A percentile compares a stretch with the other conserved stretches of the same genome.
These are phyloP conservation scores for Lactarius psammicola DNA, from an alignment of 768 basidiomycete genomes.

Conservation along the genomic window DNA sequence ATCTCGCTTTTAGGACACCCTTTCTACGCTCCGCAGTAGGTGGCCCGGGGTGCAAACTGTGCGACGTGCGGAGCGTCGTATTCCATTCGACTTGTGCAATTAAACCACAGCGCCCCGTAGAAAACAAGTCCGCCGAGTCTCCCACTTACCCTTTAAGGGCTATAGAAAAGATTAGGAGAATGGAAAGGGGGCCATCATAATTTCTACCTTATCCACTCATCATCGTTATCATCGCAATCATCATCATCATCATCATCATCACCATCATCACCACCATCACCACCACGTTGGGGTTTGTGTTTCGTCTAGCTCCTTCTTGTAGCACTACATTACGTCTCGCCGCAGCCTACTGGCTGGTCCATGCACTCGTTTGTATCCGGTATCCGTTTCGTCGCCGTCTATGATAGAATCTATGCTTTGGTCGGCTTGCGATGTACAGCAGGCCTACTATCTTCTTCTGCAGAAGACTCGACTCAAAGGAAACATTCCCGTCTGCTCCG, in stretches of 20 bases:
- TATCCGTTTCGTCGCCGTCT: not conserved
- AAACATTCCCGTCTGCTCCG: not conserved
- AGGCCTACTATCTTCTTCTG: not conserved
- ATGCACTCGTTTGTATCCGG: constrained; percentile 4
- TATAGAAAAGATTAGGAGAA: not conserved
- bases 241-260: not conserved
- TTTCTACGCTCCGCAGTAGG: constrained; percentile 16
- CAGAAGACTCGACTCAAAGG: not conserved
- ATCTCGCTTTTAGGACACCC: constrained; percentile 7
- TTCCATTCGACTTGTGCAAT: constrained; percentile 25
- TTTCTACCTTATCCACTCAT: not conserved
- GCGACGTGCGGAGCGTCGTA: constrained; percentile 12
- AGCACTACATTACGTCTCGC: constrained; percentile 16
- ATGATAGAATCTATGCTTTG: not conserved
- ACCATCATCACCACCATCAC: not conserved
- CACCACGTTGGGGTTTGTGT: not conserved
- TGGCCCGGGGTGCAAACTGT: constrained; percentile 16
- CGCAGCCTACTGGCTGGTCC: not conserved
- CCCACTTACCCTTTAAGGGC: too few relatives aligned
- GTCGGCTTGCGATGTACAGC: not conserved
- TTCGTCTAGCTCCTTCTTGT: constrained; percentile 13
- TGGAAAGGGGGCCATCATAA: not conserved
- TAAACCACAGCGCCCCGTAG: not conserved
- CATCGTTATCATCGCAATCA: constrained; percentile 5
- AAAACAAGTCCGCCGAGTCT: too few relatives aligned